These are phyloP conservation scores for Populus tomentosa DNA, from an alignment of 441 rosid species.

Conservation along the genomic window DNA sequence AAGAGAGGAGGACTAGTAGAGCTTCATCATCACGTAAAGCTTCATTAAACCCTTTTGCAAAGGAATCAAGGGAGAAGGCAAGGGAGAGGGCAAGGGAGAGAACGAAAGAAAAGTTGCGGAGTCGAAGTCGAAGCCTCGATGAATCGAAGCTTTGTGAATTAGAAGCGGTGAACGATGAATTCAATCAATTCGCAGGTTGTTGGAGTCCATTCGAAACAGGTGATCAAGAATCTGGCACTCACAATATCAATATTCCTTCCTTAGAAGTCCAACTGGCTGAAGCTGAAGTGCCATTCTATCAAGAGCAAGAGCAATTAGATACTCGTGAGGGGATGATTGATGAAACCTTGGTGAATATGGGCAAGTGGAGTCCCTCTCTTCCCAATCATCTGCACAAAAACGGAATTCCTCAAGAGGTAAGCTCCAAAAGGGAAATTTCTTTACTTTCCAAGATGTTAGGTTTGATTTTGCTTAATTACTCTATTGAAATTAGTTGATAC, in stretches of 20 bases:
- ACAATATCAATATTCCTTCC: conserved; percentile 8
- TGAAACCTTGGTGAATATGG: conserved; percentile 32
- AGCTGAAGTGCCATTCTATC: conserved; percentile 27
- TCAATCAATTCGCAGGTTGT: conserved; percentile 14
- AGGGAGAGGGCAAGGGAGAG: conserved; percentile 79
- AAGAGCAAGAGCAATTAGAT: conserved; percentile 12
- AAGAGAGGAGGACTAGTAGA: conserved; percentile 32
- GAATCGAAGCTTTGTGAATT: conserved; percentile 28
- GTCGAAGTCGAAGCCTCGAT: conserved; percentile 32
- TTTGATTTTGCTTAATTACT: background rate
- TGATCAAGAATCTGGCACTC: conserved; percentile 28
- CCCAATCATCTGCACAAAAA: conserved; percentile 35
- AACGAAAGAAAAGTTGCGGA: conserved; percentile 46
- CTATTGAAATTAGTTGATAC: background rate
- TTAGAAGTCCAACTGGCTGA: conserved; percentile 13
- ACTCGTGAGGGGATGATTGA: conserved; percentile 28
- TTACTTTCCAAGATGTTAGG: background rate
- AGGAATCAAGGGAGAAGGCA: too few relatives aligned
- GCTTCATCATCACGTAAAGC: conserved; percentile 33
- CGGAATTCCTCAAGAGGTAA: conserved; percentile 50
- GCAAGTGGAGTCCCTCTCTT: conserved; percentile 37
- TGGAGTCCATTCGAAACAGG: conserved; percentile 31
- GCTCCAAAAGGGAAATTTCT: background rate
- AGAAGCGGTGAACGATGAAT: conserved; percentile 13
- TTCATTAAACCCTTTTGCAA: conserved; percentile 32